These are phyloP conservation scores for Hondaea fermentalgiana DNA, from an alignment of 108 stramenopile genomes.

Conservation along the genomic window DNA sequence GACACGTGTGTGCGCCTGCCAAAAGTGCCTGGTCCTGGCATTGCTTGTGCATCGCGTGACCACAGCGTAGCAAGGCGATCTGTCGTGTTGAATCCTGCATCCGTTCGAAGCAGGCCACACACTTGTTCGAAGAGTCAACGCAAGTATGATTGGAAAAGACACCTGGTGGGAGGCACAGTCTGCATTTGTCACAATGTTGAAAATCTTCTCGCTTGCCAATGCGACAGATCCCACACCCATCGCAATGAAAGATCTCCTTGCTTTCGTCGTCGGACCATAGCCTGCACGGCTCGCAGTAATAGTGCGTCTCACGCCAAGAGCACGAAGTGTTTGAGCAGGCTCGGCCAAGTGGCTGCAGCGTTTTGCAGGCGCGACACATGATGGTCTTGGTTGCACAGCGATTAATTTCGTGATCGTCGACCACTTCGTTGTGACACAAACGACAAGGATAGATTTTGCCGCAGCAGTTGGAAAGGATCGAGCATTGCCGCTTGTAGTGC, in stretches of 20 bases:
- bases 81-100: neutral
- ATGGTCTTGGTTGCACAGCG: neutral
- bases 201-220: neutral
- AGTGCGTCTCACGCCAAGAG: neutral
- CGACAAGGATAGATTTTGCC: neutral
- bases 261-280: neutral
- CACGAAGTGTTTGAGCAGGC: neutral
- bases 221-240: neutral
- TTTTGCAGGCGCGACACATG: neutral
- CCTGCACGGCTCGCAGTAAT: neutral
- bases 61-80: neutral
- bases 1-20: neutral
- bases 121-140: neutral
- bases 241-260: constrained; percentile 3
- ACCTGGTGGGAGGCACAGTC: neutral
- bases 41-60: neutral
- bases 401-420: neutral
- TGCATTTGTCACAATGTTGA: neutral
- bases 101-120: neutral
- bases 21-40: neutral
- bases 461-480: neutral
- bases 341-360: neutral
- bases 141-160: neutral
- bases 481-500: neutral
- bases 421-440: neutral